Conservation (phyloP, 2,329 filamentous ascomycete species). For the Monilinia fructicola region DNA sequence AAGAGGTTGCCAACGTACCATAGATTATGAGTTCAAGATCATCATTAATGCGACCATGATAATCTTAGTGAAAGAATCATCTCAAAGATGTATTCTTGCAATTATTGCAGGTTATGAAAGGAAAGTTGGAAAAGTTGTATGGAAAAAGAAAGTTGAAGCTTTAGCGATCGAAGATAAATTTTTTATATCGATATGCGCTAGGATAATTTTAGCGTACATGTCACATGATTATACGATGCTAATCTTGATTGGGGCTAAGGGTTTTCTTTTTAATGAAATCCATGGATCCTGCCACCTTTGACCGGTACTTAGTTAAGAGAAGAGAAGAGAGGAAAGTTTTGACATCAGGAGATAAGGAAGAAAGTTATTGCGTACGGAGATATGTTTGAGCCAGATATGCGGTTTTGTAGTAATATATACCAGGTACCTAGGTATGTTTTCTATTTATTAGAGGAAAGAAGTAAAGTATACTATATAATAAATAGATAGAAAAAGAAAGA, state of each 20-base stretch:
- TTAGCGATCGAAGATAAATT: constrained; percentile 1
- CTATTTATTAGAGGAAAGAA: no score
- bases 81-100: background rate
- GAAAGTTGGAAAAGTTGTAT: background rate
- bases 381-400: background rate
- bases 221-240: background rate
- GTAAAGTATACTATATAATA: no score
- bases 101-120: background rate
- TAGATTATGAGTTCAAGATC: background rate
- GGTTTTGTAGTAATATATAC: background rate
- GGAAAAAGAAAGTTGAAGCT: background rate
- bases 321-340: no score
- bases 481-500: no score
- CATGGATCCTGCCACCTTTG: no score
- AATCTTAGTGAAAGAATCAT: background rate
- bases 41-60: background rate
- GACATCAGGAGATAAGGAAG: background rate
- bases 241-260: background rate
- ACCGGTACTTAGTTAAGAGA: no score
- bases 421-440: no score
- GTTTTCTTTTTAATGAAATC: no score
- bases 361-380: constrained; percentile 10
- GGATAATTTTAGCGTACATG: background rate
- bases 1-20: constrained; percentile 27
- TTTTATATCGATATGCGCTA: constrained; percentile 21